phyloP scores from a whole-genome alignment of 2,329 filamentous ascomycete species.

The Cordyceps farinosa region DNA sequence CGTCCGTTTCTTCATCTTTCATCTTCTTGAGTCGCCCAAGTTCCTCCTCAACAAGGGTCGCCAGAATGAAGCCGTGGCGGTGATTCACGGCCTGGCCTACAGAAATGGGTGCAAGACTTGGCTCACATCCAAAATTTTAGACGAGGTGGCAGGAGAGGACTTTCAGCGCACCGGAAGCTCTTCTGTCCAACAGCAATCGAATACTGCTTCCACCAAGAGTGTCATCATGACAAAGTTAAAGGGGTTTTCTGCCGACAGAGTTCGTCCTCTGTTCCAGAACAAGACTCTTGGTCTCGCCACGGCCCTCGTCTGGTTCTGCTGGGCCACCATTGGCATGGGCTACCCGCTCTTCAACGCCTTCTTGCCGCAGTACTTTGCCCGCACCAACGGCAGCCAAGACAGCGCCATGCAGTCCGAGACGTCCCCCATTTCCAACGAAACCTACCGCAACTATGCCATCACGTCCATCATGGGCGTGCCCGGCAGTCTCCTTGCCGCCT shows the following conservation, averaged over 20 bases:
- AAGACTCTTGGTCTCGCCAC: slow-evolving; percentile 52
- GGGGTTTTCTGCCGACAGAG: slow-evolving; percentile 63
- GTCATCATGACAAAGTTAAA: slow-evolving; percentile 57
- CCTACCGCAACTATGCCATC: slow-evolving; percentile 80
- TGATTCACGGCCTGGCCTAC: slow-evolving; percentile 73
- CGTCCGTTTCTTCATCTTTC: slow-evolving; percentile 74
- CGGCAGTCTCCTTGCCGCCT: slow-evolving; percentile 70
- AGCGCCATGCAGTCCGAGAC: slow-evolving; percentile 30
- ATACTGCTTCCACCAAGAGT: slow-evolving; percentile 27
- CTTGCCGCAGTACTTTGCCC: slow-evolving; percentile 77
- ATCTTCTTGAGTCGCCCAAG: slow-evolving; percentile 81
- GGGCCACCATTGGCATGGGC: slow-evolving; percentile 79
- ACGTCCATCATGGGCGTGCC: slow-evolving; percentile 74
- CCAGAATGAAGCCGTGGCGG: slow-evolving; percentile 73
- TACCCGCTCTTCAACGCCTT: slow-evolving; percentile 89
- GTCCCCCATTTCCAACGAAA: slow-evolving; percentile 41
- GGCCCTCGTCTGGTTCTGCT: slow-evolving; percentile 69
- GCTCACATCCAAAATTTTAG: slow-evolving; percentile 68
- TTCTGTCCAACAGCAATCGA: slow-evolving; percentile 15
- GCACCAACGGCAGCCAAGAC: slow-evolving; percentile 42
- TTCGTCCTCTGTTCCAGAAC: slow-evolving; percentile 61
- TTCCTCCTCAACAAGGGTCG: slow-evolving; percentile 73
- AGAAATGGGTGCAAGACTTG: slow-evolving; percentile 68
- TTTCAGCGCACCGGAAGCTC: slow-evolving; percentile 27
- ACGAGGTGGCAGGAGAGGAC: slow-evolving; percentile 49